Base-by-base conservation (phyloP, 2,329 filamentous ascomycete species). In the Madurella fahalii region DNA sequence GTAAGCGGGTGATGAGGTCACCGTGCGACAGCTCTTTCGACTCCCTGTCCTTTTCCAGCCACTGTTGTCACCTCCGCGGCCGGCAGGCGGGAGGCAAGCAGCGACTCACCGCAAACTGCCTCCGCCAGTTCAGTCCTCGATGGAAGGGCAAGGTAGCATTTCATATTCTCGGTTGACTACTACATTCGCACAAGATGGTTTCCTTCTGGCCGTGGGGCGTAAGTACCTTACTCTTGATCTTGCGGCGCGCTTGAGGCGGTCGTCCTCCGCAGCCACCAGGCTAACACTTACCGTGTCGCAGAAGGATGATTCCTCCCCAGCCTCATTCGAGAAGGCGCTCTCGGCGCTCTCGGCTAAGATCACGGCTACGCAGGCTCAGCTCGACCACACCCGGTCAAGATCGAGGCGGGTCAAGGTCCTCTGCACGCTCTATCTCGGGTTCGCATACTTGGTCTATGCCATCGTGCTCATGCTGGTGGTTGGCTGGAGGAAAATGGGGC, bases 321-420 rank as follows among this genome's bases (percentile, higher is more conserved):
- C 91, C 49, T 89, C 87, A 4, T 99, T 97, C 68, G 94, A 99
- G 74, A 96, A 92, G 77, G 84, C 87, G 2, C 84, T 99, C 31
- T 89, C 90, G 9, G 79, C 83, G 20, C 82, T 99, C 44, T 89
- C 92, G 11, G 77, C 78, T 50, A 96, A 94, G 74, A 96, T 99
- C 70, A 79, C 86, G 40, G 81, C 84, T 59, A 84, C 86, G 2
- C 87, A 87, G 64, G 75, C 85, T 41, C 83, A 80, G 49, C 85
- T 96, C 61, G 91, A 96, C 65, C 77, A 77, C 41, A 79, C 87
- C 40, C 84, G 90, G 45, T 80, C 86, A 63, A 82, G 81, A 58
- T 84, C 89, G 47, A 84, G 93, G 54, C 87, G 92, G 55, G 81
- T 87, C 64, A 93, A 88, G 63, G 89, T 90, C 39, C 81, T 97